These are phyloP conservation scores for Gossypium davidsonii DNA, from an alignment of 441 rosid species.

Conservation along the genomic window DNA sequence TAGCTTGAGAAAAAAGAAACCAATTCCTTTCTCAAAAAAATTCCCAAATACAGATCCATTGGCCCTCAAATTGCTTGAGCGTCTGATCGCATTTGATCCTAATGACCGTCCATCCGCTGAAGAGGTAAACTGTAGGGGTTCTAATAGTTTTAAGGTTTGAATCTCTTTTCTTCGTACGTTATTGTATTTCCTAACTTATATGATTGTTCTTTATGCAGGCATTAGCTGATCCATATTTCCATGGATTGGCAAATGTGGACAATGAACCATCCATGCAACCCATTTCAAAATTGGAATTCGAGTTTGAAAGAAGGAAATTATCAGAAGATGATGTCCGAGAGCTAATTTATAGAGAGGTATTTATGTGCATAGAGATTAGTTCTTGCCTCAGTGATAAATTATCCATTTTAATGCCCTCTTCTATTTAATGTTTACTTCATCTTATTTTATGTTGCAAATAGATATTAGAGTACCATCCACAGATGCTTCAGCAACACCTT, in stretches of 20 bases:
- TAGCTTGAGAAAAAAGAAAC: constrained; percentile 66
- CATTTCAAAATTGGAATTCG: constrained; percentile 86
- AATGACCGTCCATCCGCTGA: constrained; percentile 89
- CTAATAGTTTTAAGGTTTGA: constrained; percentile 4
- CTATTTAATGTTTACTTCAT: not conserved
- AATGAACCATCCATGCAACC: constrained; percentile 76
- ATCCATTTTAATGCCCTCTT: constrained; percentile 7
- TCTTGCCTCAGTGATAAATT: not conserved
- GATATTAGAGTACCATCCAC: constrained; percentile 99
- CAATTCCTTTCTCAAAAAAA: constrained; percentile 66
- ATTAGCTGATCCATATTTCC: constrained; percentile 80
- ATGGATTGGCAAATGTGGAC: constrained; percentile 60
- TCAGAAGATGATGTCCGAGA: constrained; percentile 79
- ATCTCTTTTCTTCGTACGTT: not conserved
- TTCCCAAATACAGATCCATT: constrained; percentile 70
- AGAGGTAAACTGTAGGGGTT: constrained; percentile 47
- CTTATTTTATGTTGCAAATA: constrained; percentile 30
- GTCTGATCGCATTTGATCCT: constrained; percentile 87
- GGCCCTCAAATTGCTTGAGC: constrained; percentile 72
- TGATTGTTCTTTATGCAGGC: constrained; percentile 45
- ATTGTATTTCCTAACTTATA: constrained; percentile 8
- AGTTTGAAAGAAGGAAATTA: constrained; percentile 82
- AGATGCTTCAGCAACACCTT: constrained; percentile 88
- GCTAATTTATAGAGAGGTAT: constrained; percentile 91
- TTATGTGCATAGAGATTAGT: not conserved